phyloP scores from a whole-genome alignment of 106 monocot genomes.

The Dendrobium nobile region DNA sequence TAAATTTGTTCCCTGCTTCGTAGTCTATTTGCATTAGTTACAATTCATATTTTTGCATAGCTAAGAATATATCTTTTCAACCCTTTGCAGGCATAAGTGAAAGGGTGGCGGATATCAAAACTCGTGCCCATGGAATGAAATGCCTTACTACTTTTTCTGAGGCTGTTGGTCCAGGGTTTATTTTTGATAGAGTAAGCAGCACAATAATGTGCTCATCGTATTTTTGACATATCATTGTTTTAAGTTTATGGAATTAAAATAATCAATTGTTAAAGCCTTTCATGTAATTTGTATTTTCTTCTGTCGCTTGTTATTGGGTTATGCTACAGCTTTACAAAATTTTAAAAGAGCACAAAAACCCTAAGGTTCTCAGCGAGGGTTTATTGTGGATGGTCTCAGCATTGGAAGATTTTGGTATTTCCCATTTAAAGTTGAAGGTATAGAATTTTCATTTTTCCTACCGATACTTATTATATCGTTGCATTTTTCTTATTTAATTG shows the following conservation, averaged over 20 bases:
- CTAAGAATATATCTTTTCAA: neutral
- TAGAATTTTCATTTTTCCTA: neutral
- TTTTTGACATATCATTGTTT: neutral
- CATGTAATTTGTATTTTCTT: neutral
- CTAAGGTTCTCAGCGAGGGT: constrained; percentile 98
- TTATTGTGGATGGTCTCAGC: constrained; percentile 97
- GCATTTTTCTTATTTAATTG: neutral
- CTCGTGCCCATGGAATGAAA: constrained; percentile 92
- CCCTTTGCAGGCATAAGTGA: constrained; percentile 63
- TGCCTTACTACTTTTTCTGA: constrained; percentile 94
- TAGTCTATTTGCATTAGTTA: neutral
- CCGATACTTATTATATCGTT: neutral
- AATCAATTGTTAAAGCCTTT: neutral
- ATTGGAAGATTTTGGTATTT: constrained; percentile 93
- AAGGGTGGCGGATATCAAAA: constrained; percentile 98
- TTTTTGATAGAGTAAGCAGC: constrained; percentile 82
- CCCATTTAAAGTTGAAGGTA: constrained; percentile 90
- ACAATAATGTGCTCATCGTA: neutral
- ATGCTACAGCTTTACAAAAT: constrained; percentile 83
- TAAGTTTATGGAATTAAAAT: neutral
- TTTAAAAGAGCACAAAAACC: constrained; percentile 98
- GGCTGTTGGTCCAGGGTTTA: constrained; percentile 94
- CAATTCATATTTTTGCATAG: neutral
- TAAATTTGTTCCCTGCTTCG: neutral
- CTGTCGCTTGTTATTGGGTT: neutral